Conservation (phyloP, 805 yeast species). For the Hanseniaspora meyeri region DNA sequence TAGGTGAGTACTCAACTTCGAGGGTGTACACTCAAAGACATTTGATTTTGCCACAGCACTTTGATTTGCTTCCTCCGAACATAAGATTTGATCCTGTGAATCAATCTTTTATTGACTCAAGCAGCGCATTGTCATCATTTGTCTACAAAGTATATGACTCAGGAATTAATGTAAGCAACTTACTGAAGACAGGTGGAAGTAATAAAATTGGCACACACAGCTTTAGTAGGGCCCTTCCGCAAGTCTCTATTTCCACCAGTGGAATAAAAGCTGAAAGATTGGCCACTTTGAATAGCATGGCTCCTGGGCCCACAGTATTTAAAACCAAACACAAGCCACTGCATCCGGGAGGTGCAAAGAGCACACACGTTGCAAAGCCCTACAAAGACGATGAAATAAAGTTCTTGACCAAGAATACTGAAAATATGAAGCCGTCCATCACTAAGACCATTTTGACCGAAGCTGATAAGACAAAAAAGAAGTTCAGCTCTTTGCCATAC, state of each 20-base stretch:
- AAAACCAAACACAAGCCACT: neutral
- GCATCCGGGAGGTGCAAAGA: neutral
- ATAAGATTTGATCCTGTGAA: slow-evolving; percentile 26
- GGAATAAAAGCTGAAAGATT: neutral
- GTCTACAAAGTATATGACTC: slow-evolving; percentile 4
- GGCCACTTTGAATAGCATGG: neutral
- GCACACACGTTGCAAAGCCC: neutral
- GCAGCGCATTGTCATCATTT: neutral
- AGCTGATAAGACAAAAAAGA: slow-evolving; percentile 1
- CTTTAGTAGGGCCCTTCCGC: neutral
- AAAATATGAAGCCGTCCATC: slow-evolving; percentile 4
- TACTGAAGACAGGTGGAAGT: neutral
- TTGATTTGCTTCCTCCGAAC: slow-evolving; percentile 22
- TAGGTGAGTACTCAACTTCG: slow-evolving; percentile 58
- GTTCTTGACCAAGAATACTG: neutral
- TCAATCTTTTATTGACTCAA: slow-evolving; percentile 23
- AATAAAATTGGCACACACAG: neutral
- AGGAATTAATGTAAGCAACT: neutral
- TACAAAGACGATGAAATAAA: neutral
- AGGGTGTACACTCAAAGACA: slow-evolving; percentile 32
- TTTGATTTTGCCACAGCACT: slow-evolving; percentile 34
- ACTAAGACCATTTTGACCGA: neutral
- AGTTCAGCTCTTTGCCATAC: neutral
- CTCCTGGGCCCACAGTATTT: neutral
- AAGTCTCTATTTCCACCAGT: neutral